Percentiles rank a stretch among this genome's conserved stretches.
These are phyloP conservation scores for Tulasnella calospora DNA, from an alignment of 768 basidiomycete genomes.

Conservation along the genomic window DNA sequence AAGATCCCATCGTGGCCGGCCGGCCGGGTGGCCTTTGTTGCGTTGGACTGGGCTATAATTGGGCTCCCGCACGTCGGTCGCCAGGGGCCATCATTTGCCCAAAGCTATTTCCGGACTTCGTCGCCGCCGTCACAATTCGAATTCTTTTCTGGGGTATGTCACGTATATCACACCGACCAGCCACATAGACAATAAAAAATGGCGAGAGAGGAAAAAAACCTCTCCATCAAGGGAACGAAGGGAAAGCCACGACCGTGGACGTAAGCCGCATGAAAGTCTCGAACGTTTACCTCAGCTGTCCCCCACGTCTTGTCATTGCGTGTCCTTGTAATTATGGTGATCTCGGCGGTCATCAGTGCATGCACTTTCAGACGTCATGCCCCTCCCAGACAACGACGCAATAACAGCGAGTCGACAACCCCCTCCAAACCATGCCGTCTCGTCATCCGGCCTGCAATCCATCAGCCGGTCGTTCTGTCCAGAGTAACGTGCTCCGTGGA, in stretches of 20 bases:
- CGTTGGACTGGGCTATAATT: background rate
- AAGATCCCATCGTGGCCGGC: background rate
- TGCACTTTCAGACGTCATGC: background rate
- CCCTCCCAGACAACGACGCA: background rate
- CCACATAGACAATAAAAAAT: background rate
- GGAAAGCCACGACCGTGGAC: background rate
- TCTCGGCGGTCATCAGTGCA: background rate
- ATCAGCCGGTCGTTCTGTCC: background rate
- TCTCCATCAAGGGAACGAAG: background rate
- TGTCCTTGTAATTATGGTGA: background rate
- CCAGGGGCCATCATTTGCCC: background rate
- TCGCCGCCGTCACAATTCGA: conserved; percentile 4
- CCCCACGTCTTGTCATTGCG: background rate
- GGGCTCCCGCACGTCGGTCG: background rate
- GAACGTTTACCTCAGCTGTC: background rate
- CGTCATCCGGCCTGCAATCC: background rate
- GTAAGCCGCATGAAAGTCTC: background rate
- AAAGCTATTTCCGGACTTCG: background rate
- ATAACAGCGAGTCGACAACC: too few relatives aligned
- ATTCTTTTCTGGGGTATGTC: conserved; percentile 3
- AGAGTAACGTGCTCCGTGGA: background rate
- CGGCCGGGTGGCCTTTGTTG: background rate
- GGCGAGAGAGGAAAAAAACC: background rate
- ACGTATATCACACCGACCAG: background rate
- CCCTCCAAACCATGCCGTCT: too few relatives aligned